Evolutionary conservation across 176 grass and related monocot genomes (phyloP).

Genomic region (Carex parvula): DNA sequence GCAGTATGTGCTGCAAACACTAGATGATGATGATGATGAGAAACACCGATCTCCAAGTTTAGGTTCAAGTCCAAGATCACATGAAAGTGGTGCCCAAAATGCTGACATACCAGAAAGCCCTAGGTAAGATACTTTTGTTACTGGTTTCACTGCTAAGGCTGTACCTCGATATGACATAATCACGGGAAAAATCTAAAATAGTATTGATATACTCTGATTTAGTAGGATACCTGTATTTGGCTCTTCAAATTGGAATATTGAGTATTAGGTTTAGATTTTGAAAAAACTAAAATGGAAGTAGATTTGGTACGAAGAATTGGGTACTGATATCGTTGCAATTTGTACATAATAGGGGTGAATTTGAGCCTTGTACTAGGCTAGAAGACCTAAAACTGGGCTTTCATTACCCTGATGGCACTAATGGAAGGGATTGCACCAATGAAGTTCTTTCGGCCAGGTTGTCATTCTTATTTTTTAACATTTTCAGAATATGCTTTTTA

Average conservation of each 20-base stretch:
- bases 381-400: slow-evolving; percentile 42
- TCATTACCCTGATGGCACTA: slow-evolving; percentile 14
- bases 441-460: slow-evolving; percentile 31
- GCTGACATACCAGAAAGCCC: background rate
- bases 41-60: slow-evolving; percentile 5
- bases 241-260: background rate
- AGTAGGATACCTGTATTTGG: background rate
- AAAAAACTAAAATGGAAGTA: background rate
- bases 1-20: slow-evolving; percentile 25
- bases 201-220: background rate
- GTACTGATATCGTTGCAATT: slow-evolving; percentile 14
- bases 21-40: slow-evolving; percentile 17
- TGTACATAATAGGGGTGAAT: slow-evolving; percentile 25
- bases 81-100: background rate
- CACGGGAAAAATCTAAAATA: background rate
- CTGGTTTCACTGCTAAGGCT: background rate
- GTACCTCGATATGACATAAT: background rate
- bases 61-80: slow-evolving; percentile 20
- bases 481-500: background rate
- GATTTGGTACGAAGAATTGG: background rate
- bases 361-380: slow-evolving; percentile 43
- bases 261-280: background rate
- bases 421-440: slow-evolving; percentile 7
- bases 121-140: background rate
- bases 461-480: background rate